Conservation (phyloP, 768 basidiomycete species). For the Pulveroboletus frians region DNA sequence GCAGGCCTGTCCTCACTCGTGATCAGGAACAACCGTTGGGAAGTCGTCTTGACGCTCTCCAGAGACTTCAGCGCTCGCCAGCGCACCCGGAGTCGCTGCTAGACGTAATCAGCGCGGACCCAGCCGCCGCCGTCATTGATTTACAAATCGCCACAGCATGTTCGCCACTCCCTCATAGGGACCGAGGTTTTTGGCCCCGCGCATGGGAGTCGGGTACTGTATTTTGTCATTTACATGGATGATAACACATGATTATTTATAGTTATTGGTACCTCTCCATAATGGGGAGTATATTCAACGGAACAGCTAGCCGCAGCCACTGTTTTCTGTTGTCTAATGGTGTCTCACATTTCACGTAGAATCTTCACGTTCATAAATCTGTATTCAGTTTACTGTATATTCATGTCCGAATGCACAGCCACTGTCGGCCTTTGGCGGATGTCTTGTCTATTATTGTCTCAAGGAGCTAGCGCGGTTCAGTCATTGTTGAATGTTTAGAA, state of each 20-base stretch:
- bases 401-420: no score
- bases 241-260: not conserved
- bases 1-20: slow-evolving; percentile 45
- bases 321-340: not conserved
- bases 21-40: slow-evolving; percentile 36
- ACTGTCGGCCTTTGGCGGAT: no score
- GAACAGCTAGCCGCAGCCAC: not conserved
- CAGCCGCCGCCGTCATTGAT: not conserved
- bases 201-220: slow-evolving; percentile 13
- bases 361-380: not conserved
- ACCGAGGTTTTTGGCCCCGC: not conserved
- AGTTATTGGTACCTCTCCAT: slow-evolving; percentile 5
- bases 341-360: not conserved
- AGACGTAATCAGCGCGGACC: not conserved
- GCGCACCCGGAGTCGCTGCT: not conserved
- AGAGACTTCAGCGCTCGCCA: slow-evolving; percentile 24
- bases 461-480: no score
- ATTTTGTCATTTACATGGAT: not conserved
- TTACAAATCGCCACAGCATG: slow-evolving; percentile 3
- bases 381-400: not conserved
- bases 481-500: no score
- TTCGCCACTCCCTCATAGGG: not conserved
- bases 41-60: slow-evolving; percentile 41
- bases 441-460: no score
- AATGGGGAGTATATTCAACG: slow-evolving; percentile 4